Evolutionary conservation across 805 yeast species (phyloP).

Genomic region (Suhomyces tanzawaensis): DNA sequence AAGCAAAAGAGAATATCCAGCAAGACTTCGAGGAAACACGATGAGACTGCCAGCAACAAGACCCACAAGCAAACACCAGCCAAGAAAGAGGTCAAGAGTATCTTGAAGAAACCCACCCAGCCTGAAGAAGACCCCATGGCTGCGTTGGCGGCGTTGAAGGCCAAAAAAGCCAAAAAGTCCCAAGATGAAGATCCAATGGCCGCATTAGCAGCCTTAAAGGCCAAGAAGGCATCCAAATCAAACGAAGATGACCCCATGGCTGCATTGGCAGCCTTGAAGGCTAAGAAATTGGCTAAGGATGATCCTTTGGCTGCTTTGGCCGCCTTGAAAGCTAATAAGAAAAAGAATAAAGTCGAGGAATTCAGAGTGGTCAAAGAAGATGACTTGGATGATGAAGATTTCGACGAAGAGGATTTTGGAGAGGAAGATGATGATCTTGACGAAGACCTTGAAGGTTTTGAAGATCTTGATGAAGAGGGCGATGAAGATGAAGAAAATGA

Average conservation of each 20-base stretch:
- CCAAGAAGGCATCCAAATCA: slow-evolving; percentile 7
- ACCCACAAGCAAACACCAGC: neutral
- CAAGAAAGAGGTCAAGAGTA: slow-evolving; percentile 1
- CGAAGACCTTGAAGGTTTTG: slow-evolving; percentile 5
- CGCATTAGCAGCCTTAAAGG: slow-evolving; percentile 16
- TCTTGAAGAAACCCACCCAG: slow-evolving; percentile 6
- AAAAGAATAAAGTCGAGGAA: slow-evolving; percentile 10
- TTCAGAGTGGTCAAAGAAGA: slow-evolving; percentile 30
- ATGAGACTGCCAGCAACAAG: neutral
- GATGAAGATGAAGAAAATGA: slow-evolving; percentile 11
- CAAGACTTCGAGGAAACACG: neutral
- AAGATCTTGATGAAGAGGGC: slow-evolving; percentile 23
- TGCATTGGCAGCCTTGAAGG: slow-evolving; percentile 14
- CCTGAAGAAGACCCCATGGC: slow-evolving; percentile 26
- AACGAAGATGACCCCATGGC: slow-evolving; percentile 12
- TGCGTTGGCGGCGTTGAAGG: slow-evolving; percentile 16
- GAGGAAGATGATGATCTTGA: slow-evolving; percentile 29
- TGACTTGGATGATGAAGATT: slow-evolving; percentile 25
- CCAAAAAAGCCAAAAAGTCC: slow-evolving; percentile 6
- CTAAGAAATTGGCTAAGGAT: slow-evolving; percentile 10
- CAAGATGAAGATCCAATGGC: slow-evolving; percentile 20
- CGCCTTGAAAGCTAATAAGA: slow-evolving; percentile 7
- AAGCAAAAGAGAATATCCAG: slow-evolving; percentile 26
- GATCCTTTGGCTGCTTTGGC: slow-evolving; percentile 9
- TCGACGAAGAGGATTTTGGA: slow-evolving; percentile 26